Percentiles rank a stretch among this genome's conserved stretches.
Evolutionary conservation across 202 grass and related monocot genomes (phyloP).

Genomic region (Setaria italica): DNA sequence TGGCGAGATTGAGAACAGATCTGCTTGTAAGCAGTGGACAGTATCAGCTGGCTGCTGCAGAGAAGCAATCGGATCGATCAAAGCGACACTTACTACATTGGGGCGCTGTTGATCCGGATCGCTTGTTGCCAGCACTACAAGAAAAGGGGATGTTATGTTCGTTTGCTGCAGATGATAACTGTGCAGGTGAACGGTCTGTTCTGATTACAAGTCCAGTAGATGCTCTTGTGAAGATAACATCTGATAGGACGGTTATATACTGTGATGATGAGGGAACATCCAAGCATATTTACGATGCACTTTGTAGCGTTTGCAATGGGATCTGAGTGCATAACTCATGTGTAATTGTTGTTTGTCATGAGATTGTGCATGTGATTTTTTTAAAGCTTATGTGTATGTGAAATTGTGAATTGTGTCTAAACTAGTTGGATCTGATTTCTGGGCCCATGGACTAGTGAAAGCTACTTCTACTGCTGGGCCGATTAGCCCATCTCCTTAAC

Average conservation of each 20-base stretch:
- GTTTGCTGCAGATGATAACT: constrained; percentile 15
- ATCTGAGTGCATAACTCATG: constrained; percentile 46
- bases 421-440: not conserved
- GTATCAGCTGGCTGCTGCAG: constrained; percentile 59
- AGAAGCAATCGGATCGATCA: constrained; percentile 28
- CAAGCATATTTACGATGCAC: constrained; percentile 54
- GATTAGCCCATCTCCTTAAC: not conserved
- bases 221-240: constrained; percentile 57
- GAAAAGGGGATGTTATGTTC: constrained; percentile 65
- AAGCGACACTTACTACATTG: constrained; percentile 54
- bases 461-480: constrained; percentile 7
- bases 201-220: constrained; percentile 55
- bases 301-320: constrained; percentile 61
- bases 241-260: constrained; percentile 51
- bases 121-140: constrained; percentile 48
- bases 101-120: constrained; percentile 59
- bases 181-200: constrained; percentile 40
- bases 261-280: constrained; percentile 56
- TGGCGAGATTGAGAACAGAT: constrained; percentile 72
- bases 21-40: constrained; percentile 68
- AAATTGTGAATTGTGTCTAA: no score
- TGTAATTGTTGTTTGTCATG: not conserved
- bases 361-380: not conserved
- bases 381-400: no score
- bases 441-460: not conserved